Evolutionary conservation across 106 monocot species (phyloP), one percentile per base, ranked within the genome.

Genomic region (Acorus calamus): DNA sequence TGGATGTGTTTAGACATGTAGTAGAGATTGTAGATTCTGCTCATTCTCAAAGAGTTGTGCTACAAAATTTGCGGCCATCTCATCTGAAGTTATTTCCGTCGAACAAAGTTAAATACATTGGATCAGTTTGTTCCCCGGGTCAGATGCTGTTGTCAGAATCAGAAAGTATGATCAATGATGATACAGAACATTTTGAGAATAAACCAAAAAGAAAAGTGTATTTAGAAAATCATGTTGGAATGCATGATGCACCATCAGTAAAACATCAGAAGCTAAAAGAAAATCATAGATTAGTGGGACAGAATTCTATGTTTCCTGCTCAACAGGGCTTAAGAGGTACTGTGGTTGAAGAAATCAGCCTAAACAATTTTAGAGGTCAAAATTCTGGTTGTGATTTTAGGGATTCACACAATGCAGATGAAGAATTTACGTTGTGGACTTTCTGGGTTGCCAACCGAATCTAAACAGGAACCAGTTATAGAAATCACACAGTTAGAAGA

Each of bases 1-100:
- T 85, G 68, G 66, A 81, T 42, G 64, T 91, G 49, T 91, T 96
- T 72, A 90, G 69, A 66, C 87, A 87, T 49, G 85, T 96, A 4
- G 55, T 96, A 62, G 78, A 85, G 59, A 52, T 91, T 79, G 87
- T 96, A 47, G 84, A 96, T 64, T 41, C 46, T 13, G 87, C 67
- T 47, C 96, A 96, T 14, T 76, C 78, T 49, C 68, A 87, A 67
- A 80, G 86, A 7, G 11, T 76, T 53, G 66, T 63, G 61, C 66
- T 96, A 59, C 77, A 76, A 50, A 60, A 91, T 72, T 61, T 91
- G 14, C 59, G 73, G 4, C 96, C 91, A 68, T 85, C 87, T 11
- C 83, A 72, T 78, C 79, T 96, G 12, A 53, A 71, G 11, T 47
- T 91, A 62, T 53, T 59, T 51, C 61, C 87, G 62, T 67, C 71